Evolutionary conservation across 2,329 filamentous ascomycete species (phyloP).

Genomic region (Botrytis aclada): DNA sequence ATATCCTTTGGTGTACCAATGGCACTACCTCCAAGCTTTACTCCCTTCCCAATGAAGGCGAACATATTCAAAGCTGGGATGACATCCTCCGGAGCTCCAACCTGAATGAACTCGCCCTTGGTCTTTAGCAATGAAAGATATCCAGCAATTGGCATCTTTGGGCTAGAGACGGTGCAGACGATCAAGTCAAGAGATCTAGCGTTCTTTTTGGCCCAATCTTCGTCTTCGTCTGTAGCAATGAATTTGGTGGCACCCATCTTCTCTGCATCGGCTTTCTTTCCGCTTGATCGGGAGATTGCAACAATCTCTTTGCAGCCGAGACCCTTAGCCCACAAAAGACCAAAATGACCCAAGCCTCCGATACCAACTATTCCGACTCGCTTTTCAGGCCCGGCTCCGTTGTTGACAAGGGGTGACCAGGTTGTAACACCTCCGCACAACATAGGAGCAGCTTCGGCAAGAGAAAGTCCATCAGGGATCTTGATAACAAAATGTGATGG

Average conservation of each 20-base stretch:
- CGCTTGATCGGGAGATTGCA: conserved; percentile 43
- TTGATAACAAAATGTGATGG: conserved; percentile 17
- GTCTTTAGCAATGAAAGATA: conserved; percentile 58
- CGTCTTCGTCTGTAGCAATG: conserved; percentile 18
- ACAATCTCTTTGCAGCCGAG: conserved; percentile 64
- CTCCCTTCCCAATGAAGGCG: conserved; percentile 45
- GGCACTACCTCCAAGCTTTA: conserved; percentile 43
- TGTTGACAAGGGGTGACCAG: conserved; percentile 15
- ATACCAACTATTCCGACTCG: conserved; percentile 67
- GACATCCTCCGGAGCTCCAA: conserved; percentile 61
- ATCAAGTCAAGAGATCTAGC: conserved; percentile 54
- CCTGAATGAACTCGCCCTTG: conserved; percentile 58
- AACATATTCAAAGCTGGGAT: conserved; percentile 52
- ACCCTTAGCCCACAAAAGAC: conserved; percentile 64
- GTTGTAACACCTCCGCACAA: conserved; percentile 17
- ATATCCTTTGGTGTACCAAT: conserved; percentile 48
- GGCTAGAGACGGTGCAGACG: conserved; percentile 52
- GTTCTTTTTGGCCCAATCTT: conserved; percentile 49
- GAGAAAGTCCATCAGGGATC: conserved; percentile 17
- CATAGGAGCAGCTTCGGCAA: conserved; percentile 18
- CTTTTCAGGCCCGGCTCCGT: conserved; percentile 41
- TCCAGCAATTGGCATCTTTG: conserved; percentile 57
- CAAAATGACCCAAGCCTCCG: conserved; percentile 71
- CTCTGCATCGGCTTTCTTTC: conserved; percentile 17
- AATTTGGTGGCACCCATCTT: conserved; percentile 18